Percentiles rank a stretch among this genome's conserved stretches.
phyloP scores from a whole-genome alignment of 1,284 basidiomycete species.

The Albatrellus sp. region DNA sequence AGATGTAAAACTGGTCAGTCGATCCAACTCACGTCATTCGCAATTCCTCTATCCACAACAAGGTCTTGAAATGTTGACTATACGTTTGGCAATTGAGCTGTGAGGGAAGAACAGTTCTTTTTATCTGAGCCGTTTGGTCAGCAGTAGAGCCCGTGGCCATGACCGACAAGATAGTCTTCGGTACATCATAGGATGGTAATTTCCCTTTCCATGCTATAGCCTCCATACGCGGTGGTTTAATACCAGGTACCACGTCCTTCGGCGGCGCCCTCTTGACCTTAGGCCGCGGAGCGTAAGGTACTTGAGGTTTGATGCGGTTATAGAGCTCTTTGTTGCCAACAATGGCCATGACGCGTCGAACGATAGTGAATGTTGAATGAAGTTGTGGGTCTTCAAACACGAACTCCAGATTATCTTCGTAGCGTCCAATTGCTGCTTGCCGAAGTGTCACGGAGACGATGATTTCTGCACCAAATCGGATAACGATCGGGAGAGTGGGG shows the following conservation, averaged over 20 bases:
- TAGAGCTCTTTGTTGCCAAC: conserved; percentile 32
- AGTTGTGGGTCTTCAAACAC: conserved; percentile 20
- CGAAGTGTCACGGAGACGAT: not conserved
- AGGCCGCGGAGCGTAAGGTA: conserved; percentile 39
- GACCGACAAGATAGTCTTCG: conserved; percentile 3
- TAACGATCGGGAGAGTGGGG: not conserved
- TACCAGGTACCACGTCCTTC: conserved; percentile 32
- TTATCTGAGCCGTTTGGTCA: conserved; percentile 8
- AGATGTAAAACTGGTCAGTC: not conserved
- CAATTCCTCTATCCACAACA: conserved; percentile 49
- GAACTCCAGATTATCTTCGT: conserved; percentile 27
- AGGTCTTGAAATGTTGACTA: conserved; percentile 31
- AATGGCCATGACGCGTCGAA: conserved; percentile 19
- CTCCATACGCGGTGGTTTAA: conserved; percentile 20
- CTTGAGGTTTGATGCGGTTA: conserved; percentile 32
- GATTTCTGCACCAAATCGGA: not conserved
- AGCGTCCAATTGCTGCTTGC: conserved; percentile 27
- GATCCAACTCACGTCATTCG: conserved; percentile 39
- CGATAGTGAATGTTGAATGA: conserved; percentile 21
- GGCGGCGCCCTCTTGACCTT: conserved; percentile 27
- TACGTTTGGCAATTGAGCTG: conserved; percentile 28
- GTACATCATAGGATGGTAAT: conserved; percentile 7
- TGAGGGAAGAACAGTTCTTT: conserved; percentile 25
- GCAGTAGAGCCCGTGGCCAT: conserved; percentile 9
- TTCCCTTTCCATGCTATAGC: conserved; percentile 18